phyloP scores from a whole-genome alignment of 352 stramenopile genomes.

The Globisporangium solare region DNA sequence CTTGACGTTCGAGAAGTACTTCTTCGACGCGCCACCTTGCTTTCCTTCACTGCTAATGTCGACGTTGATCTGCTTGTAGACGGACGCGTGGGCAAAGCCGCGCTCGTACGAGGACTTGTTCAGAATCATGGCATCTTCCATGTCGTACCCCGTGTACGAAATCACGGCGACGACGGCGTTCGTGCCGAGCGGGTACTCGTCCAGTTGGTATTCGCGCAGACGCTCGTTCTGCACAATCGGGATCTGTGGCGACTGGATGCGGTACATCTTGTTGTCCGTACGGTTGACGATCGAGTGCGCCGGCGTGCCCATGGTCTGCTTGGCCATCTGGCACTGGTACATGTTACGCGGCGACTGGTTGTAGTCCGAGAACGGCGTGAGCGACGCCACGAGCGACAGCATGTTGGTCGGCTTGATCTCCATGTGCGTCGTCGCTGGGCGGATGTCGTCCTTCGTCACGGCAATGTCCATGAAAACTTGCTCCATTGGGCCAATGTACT shows the following conservation, averaged over 20 bases:
- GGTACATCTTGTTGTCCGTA: conserved; percentile 99
- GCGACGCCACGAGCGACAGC: conserved; percentile 97
- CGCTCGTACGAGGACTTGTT: conserved; percentile 99
- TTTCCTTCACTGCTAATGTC: conserved; percentile 76
- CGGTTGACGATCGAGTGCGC: conserved; percentile 95
- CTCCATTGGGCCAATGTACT: conserved; percentile 98
- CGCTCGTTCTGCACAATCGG: conserved; percentile 97
- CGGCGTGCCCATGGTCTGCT: conserved; percentile 99
- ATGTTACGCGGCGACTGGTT: conserved; percentile 99
- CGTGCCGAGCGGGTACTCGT: conserved; percentile 98
- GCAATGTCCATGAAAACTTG: conserved; percentile 98
- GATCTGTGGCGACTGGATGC: conserved; percentile 97
- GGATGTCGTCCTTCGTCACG: conserved; percentile 94
- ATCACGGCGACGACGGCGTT: conserved; percentile 99
- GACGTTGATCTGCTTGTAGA: conserved; percentile 98
- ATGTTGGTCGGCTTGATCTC: conserved; percentile 99
- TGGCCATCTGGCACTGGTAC: conserved; percentile 99
- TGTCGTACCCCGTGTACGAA: conserved; percentile 97
- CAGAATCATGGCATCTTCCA: conserved; percentile 99
- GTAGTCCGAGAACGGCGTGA: conserved; percentile 99
- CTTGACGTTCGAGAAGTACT: conserved; percentile 92
- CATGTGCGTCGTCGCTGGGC: conserved; percentile 96
- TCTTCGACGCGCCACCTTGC: conserved; percentile 73
- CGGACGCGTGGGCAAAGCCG: conserved; percentile 96
- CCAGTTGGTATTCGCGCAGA: conserved; percentile 96